Evolutionary conservation across 352 stramenopile genomes (phyloP), one percentile per base, ranked within the genome.

Genomic region (Elongisporangium undulatum): DNA sequence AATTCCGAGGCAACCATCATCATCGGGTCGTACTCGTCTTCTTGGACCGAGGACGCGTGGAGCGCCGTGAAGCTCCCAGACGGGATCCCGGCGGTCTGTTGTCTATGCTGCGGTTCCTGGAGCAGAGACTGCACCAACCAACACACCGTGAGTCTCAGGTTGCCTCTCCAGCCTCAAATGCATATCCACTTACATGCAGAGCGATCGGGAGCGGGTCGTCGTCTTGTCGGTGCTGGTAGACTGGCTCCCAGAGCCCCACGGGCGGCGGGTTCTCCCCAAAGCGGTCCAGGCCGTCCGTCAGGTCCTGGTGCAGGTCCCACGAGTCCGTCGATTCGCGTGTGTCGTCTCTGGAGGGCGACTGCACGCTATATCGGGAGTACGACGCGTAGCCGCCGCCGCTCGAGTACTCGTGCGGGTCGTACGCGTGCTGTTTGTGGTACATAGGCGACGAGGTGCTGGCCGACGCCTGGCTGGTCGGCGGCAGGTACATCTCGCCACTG

Each of bases 21-120:
- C 62, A 82, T 79, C 13, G 67, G 67, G 17, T 79, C 73, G 38
- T 77, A 69, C 55, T 82, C 73, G 39, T 79, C 70, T 49, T 76
- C 71, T 8, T 62, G 58, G 22, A 63, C 61, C 13, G 39, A 49
- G 22, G 64, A 68, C 13, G 68, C 12, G 57, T 62, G 50, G 56
- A 58, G 51, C 12, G 53, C 20, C 24, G 53, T 23, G 51, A 62
- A 67, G 9, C 38, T 24, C 2, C 21, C 52, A 8, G 34, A 45
- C 34, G 34, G 34, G 34, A 45, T 45, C 34, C 20, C 17, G 49
- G 38, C 21, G 34, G 49, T 38, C 49, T 66, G 49, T 2, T 53
- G 49, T 53, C 20, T 22, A n/a, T 56, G 56, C 49, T 54, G 53
- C 21, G 56, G 61, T 22, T 77, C 67, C 45, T 69, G 64, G 17